Evolutionary conservation across 176 grass and related monocot genomes (phyloP).

Genomic region (Chloris gayana): DNA sequence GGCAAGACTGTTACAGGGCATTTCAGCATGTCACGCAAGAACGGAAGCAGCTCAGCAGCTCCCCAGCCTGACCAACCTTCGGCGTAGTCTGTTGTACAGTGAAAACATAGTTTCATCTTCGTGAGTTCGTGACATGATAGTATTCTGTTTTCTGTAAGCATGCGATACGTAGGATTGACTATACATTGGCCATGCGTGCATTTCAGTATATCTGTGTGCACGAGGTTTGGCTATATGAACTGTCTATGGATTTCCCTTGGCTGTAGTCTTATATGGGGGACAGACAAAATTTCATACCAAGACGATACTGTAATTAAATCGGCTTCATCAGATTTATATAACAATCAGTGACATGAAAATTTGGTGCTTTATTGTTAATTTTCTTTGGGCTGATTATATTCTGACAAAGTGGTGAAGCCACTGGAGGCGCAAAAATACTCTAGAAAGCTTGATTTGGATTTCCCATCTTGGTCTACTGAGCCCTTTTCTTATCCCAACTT

Average conservation of each 20-base stretch:
- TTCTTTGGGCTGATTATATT: not conserved
- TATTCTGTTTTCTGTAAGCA: not conserved
- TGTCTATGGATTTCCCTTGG: constrained; percentile 20
- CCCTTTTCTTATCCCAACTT: too few species aligned
- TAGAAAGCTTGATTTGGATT: too few species aligned
- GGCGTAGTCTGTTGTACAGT: constrained; percentile 37
- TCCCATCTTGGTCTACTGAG: too few species aligned
- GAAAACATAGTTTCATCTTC: not conserved
- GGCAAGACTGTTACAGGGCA: constrained; percentile 64
- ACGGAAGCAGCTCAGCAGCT: constrained; percentile 52
- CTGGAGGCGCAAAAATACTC: too few species aligned
- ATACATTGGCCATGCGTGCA: constrained; percentile 2
- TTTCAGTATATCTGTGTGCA: not conserved
- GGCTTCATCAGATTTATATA: not conserved
- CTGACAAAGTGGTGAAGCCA: too few species aligned
- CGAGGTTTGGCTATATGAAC: constrained; percentile 7
- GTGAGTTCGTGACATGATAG: constrained; percentile 4
- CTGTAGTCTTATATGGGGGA: constrained; percentile 8
- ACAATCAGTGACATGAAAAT: not conserved
- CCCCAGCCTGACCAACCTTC: constrained; percentile 48
- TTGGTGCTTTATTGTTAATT: not conserved
- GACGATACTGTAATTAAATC: constrained; percentile 21
- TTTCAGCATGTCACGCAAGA: constrained; percentile 80
- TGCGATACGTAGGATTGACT: constrained; percentile 10
- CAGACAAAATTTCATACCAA: not conserved